Conservation (phyloP, 176 grass and related monocot genomes). For the Raddia guianensis region DNA sequence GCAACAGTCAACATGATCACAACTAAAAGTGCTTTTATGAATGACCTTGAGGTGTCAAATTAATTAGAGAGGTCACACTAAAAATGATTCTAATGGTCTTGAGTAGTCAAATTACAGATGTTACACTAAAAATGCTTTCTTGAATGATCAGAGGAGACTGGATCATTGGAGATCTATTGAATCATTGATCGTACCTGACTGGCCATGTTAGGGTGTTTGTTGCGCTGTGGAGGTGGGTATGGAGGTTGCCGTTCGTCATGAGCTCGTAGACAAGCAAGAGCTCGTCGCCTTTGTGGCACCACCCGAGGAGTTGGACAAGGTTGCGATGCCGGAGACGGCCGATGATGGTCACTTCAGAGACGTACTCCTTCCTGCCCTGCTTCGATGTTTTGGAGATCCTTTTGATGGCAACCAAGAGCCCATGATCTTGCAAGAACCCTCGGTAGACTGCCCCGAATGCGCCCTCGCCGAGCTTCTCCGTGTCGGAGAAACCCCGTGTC, state of each 20-base stretch:
- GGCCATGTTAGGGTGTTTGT: not conserved
- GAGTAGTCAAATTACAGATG: no score
- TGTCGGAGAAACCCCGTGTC: not conserved
- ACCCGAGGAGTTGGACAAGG: not conserved
- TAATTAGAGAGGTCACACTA: no score
- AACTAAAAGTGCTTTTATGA: no score
- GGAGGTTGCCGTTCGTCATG: constrained; percentile 4
- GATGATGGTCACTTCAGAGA: constrained; percentile 17
- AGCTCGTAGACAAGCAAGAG: constrained; percentile 11
- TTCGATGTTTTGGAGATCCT: constrained; percentile 6
- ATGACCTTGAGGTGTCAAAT: no score
- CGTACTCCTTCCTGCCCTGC: constrained; percentile 9
- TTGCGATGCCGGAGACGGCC: constrained; percentile 14
- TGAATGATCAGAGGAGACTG: no score
- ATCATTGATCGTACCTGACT: not conserved
- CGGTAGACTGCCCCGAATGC: constrained; percentile 14
- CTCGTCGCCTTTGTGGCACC: constrained; percentile 20
- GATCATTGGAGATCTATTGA: no score
- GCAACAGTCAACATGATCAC: no score
- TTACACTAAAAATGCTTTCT: no score
- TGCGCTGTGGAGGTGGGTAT: not conserved
- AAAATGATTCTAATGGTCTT: not conserved
- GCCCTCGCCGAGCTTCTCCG: constrained; percentile 7
- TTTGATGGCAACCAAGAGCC: constrained; percentile 2
- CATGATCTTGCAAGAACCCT: not conserved